A percentile compares a stretch with the other conserved stretches of the same genome.
Evolutionary conservation across 495 filamentous ascomycete genomes (phyloP).

Genomic region (Lasiosphaeria hispida): DNA sequence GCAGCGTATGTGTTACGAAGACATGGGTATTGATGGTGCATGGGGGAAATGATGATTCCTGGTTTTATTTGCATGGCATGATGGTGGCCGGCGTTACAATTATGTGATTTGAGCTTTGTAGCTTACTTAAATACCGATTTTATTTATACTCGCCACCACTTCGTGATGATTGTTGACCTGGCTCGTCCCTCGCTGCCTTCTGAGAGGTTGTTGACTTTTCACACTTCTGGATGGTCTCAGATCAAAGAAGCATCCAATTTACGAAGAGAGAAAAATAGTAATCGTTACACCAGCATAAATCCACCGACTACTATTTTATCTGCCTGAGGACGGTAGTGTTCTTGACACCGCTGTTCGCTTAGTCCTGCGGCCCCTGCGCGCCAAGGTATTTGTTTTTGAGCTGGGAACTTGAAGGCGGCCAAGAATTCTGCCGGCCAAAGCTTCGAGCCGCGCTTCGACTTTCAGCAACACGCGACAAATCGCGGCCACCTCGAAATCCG

Average conservation of each 20-base stretch:
- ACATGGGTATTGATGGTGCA: background rate
- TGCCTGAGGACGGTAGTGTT: background rate
- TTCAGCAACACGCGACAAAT: slow-evolving; percentile 23
- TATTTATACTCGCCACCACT: too few relatives aligned
- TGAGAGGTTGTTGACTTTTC: too few relatives aligned
- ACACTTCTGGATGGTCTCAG: too few relatives aligned
- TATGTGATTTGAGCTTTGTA: background rate
- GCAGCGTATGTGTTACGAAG: background rate
- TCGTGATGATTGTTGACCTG: too few relatives aligned
- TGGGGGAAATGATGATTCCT: background rate
- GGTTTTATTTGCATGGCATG: slow-evolving; percentile 8
- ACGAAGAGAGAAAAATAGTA: too few relatives aligned
- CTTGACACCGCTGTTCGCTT: background rate
- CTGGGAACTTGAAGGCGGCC: slow-evolving; percentile 8
- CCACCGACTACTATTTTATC: too few relatives aligned
- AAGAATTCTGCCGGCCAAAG: slow-evolving; percentile 24
- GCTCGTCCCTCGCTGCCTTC: too few relatives aligned
- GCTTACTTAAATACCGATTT: background rate
- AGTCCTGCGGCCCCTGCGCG: background rate
- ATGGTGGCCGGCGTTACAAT: slow-evolving; percentile 8
- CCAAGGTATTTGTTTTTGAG: background rate
- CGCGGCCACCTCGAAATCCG: slow-evolving; percentile 1
- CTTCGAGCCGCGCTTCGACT: slow-evolving; percentile 23
- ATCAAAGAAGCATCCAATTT: too few relatives aligned
- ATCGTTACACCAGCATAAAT: too few relatives aligned